phyloP scores from a whole-genome alignment of 306 rosid genomes.

The Oxytropis ochrocephala region DNA sequence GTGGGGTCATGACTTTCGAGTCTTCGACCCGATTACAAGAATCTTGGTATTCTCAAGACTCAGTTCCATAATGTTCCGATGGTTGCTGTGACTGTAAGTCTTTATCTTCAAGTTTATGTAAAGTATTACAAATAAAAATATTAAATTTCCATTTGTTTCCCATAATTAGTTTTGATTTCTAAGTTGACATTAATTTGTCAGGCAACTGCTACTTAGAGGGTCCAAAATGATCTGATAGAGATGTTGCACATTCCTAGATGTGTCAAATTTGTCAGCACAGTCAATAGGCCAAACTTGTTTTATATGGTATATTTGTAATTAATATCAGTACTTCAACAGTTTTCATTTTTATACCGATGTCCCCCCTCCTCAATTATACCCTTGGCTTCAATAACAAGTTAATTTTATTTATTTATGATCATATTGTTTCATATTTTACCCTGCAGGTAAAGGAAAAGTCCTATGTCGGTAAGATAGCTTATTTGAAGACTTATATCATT shows the following conservation, averaged over 20 bases:
- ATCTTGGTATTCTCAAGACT: conserved; percentile 89
- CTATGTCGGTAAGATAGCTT: conserved; percentile 69
- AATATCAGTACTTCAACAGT: background rate
- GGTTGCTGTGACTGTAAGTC: conserved; percentile 83
- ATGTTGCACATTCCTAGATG: conserved; percentile 87
- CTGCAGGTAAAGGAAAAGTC: conserved; percentile 81
- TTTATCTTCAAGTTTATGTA: background rate
- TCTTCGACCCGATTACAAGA: conserved; percentile 97
- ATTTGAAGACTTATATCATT: too few species aligned
- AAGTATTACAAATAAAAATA: background rate
- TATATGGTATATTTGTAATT: conserved; percentile 52
- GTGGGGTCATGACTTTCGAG: conserved; percentile 99
- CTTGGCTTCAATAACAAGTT: conserved; percentile 4
- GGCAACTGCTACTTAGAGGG: conserved; percentile 98
- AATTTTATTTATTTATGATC: background rate
- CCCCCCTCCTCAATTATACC: background rate
- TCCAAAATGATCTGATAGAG: conserved; percentile 83
- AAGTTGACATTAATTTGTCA: conserved; percentile 21
- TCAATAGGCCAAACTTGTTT: conserved; percentile 85
- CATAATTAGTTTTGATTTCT: conserved; percentile 1
- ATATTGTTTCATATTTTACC: conserved; percentile 4
- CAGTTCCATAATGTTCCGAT: conserved; percentile 85
- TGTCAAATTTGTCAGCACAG: conserved; percentile 91
- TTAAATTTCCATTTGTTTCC: conserved; percentile 5
- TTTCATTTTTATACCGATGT: background rate